Evolutionary conservation across 2,329 filamentous ascomycete species (phyloP).

Genomic region (Endoconidiophora laricicola): DNA sequence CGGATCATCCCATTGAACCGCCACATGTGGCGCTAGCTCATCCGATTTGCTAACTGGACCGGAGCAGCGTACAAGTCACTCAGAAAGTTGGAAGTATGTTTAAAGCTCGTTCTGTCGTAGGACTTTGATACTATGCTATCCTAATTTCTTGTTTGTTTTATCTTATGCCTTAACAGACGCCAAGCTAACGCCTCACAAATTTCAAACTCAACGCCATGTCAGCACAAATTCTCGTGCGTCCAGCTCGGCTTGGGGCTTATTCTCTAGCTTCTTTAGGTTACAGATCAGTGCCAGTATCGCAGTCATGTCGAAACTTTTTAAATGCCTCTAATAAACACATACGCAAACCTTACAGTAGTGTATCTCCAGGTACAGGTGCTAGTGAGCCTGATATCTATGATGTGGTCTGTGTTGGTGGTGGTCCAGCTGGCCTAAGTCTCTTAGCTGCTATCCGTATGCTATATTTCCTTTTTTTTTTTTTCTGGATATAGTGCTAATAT

Average conservation of each 20-base stretch:
- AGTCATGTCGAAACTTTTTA: conserved; percentile 3
- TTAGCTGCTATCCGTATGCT: conserved; percentile 56
- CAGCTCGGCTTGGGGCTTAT: not conserved
- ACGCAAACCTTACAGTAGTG: conserved; percentile 1
- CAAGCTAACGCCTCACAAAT: not conserved
- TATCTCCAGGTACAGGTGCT: conserved; percentile 17
- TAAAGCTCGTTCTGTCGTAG: too few relatives aligned
- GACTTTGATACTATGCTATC: too few relatives aligned
- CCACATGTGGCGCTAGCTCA: too few relatives aligned
- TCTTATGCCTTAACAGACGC: not conserved
- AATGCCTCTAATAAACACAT: not conserved
- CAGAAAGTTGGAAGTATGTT: too few relatives aligned
- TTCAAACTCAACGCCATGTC: not conserved
- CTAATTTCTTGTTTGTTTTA: too few relatives aligned
- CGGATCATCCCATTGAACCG: too few relatives aligned
- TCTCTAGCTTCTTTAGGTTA: not conserved
- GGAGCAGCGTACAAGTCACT: too few relatives aligned
- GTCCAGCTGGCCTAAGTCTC: conserved; percentile 74
- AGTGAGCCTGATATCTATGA: conserved; percentile 59
- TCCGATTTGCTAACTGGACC: too few relatives aligned
- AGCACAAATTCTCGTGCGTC: not conserved
- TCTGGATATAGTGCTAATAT: too few relatives aligned
- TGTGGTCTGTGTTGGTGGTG: conserved; percentile 80
- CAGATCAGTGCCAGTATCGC: not conserved
- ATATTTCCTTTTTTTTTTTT: not conserved